Percentiles rank a stretch among this genome's conserved stretches.
These are phyloP conservation scores for Acer negundo DNA, from an alignment of 345 rosid species.

Conservation along the genomic window DNA sequence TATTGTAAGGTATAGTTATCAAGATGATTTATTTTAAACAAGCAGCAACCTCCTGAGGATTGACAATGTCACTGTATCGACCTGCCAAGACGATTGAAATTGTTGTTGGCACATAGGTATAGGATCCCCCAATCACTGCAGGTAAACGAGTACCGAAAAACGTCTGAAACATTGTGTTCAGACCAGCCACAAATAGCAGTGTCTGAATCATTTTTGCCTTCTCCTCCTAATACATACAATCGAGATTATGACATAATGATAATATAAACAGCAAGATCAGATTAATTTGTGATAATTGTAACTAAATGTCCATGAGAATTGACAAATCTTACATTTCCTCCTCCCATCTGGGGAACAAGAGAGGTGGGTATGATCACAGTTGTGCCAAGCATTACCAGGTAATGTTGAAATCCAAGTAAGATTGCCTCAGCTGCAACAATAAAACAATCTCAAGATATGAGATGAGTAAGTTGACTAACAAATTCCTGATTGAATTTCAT, in stretches of 20 bases:
- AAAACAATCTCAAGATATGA: slow-evolving; percentile 18
- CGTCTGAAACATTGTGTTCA: slow-evolving; percentile 78
- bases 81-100: slow-evolving; percentile 85
- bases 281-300: not conserved
- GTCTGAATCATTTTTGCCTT: slow-evolving; percentile 96
- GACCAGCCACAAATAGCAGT: slow-evolving; percentile 85
- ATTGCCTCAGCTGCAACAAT: slow-evolving; percentile 82
- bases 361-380: slow-evolving; percentile 81
- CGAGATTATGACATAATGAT: not conserved
- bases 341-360: slow-evolving; percentile 96
- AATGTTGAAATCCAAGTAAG: slow-evolving; percentile 92
- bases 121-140: slow-evolving; percentile 89
- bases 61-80: slow-evolving; percentile 69
- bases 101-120: slow-evolving; percentile 75
- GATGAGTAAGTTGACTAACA: slow-evolving; percentile 12
- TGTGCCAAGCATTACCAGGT: slow-evolving; percentile 97
- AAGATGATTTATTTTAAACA: slow-evolving; percentile 1
- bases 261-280: not conserved
- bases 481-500: not conserved
- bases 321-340: slow-evolving; percentile 68
- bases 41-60: slow-evolving; percentile 80
- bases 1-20: not conserved
- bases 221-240: slow-evolving; percentile 56
- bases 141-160: slow-evolving; percentile 87
- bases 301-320: slow-evolving; percentile 9